A percentile compares a stretch with the other conserved stretches of the same genome.
phyloP scores from a whole-genome alignment of 805 yeast genomes.

The Schwanniomyces yamadae region DNA sequence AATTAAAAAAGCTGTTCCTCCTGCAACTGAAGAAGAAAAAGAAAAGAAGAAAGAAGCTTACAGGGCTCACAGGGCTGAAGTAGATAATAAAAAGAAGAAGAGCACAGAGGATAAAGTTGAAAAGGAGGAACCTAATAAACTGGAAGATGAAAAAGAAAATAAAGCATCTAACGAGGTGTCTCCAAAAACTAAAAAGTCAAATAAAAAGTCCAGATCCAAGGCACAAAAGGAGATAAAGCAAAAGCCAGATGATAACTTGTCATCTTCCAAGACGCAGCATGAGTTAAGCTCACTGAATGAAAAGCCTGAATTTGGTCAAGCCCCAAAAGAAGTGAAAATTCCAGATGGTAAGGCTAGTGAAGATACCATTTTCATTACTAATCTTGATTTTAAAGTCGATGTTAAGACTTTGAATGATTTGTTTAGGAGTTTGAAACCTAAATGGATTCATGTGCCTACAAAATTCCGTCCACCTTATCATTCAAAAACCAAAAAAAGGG shows the following conservation, averaged over 20 bases:
- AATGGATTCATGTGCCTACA: conserved; percentile 60
- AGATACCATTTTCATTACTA: conserved; percentile 61
- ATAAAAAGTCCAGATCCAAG: conserved; percentile 3
- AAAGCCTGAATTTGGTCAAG: conserved; percentile 6
- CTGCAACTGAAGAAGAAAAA: conserved; percentile 47
- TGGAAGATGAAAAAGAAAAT: conserved; percentile 8
- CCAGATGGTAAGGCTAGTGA: conserved; percentile 55
- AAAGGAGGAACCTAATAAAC: conserved; percentile 18
- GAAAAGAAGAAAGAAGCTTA: conserved; percentile 34
- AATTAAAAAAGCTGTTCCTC: conserved; percentile 54
- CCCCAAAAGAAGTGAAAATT: conserved; percentile 10
- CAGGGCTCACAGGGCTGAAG: conserved; percentile 24
- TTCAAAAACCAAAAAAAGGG: conserved; percentile 42
- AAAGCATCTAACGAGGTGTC: neutral
- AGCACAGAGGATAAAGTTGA: conserved; percentile 15
- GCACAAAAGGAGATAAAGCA: neutral
- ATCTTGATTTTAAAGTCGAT: conserved; percentile 53
- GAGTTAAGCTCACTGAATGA: conserved; percentile 6
- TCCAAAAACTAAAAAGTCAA: conserved; percentile 2
- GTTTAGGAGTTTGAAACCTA: conserved; percentile 50
- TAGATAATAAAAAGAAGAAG: conserved; percentile 17
- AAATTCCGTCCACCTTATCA: conserved; percentile 45
- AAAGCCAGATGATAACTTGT: neutral
- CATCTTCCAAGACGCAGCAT: neutral
- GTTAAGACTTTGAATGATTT: conserved; percentile 45